These are phyloP conservation scores for Neonectria sp. DNA, from an alignment of 2,329 filamentous ascomycete species.

Conservation along the genomic window DNA sequence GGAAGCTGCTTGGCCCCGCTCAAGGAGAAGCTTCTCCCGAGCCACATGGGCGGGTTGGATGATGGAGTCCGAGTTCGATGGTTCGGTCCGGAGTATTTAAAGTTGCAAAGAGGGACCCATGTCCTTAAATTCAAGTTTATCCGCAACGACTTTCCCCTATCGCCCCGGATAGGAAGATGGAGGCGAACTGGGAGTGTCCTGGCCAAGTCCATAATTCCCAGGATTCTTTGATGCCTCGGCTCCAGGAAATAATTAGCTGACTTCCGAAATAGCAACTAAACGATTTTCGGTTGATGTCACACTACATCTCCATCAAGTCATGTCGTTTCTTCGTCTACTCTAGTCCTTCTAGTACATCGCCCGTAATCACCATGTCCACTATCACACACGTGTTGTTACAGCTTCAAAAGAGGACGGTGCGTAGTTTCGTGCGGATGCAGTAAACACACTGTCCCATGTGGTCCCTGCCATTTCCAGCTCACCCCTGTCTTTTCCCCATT, in stretches of 20 bases:
- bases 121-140: too few relatives aligned
- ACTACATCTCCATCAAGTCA: too few relatives aligned
- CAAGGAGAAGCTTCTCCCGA: conserved; percentile 5
- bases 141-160: too few relatives aligned
- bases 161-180: too few relatives aligned
- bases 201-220: too few relatives aligned
- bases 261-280: too few relatives aligned
- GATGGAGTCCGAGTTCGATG: background rate
- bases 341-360: background rate
- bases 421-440: background rate
- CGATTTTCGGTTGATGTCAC: too few relatives aligned
- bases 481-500: background rate
- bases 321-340: too few relatives aligned
- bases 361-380: background rate
- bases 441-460: background rate
- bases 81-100: background rate
- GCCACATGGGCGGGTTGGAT: background rate
- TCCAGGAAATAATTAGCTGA: too few relatives aligned
- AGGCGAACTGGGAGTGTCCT: too few relatives aligned
- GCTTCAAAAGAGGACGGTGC: background rate
- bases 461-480: background rate
- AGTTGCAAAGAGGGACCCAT: background rate
- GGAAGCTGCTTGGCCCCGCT: background rate
- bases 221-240: too few relatives aligned
- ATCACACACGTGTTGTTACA: background rate